Percentiles rank a stretch among this genome's conserved stretches.
Evolutionary conservation across 306 rosid genomes (phyloP).

Genomic region (Vicia sativa): DNA sequence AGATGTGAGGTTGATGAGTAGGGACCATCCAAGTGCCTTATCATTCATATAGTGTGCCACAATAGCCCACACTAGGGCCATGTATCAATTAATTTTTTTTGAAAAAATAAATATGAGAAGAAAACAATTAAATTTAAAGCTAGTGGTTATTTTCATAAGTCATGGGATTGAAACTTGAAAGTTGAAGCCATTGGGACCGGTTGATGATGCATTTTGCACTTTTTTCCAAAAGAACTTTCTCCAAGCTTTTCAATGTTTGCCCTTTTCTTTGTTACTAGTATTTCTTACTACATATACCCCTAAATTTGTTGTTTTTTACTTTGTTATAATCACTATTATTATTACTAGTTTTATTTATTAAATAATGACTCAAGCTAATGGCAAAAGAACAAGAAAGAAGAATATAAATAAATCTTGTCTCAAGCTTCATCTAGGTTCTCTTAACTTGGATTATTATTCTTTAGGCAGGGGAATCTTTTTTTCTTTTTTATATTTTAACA

Average conservation of each 20-base stretch:
- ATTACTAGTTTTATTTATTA: neutral
- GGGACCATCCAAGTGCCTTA: constrained; percentile 13
- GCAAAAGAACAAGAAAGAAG: constrained; percentile 25
- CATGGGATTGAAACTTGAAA: constrained; percentile 31
- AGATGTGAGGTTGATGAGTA: constrained; percentile 30
- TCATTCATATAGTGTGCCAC: constrained; percentile 14
- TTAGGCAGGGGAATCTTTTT: constrained; percentile 18
- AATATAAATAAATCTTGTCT: constrained; percentile 28
- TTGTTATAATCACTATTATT: neutral
- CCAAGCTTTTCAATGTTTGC: constrained; percentile 34
- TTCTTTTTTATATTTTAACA: neutral
- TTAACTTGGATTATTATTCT: constrained; percentile 41
- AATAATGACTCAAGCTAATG: neutral
- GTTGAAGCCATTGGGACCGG: constrained; percentile 39
- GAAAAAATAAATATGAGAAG: neutral
- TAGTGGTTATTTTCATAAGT: constrained; percentile 44
- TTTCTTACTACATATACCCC: constrained; percentile 26
- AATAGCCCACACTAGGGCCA: constrained; percentile 32
- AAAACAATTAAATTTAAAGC: neutral
- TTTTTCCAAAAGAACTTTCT: constrained; percentile 32
- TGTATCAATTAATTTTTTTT: neutral
- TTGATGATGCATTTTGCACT: constrained; percentile 49
- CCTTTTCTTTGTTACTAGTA: constrained; percentile 43
- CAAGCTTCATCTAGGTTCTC: constrained; percentile 31
- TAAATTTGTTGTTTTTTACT: constrained; percentile 14